These are phyloP conservation scores for Terfezia claveryi DNA, from an alignment of 495 filamentous ascomycete species.

Conservation along the genomic window DNA sequence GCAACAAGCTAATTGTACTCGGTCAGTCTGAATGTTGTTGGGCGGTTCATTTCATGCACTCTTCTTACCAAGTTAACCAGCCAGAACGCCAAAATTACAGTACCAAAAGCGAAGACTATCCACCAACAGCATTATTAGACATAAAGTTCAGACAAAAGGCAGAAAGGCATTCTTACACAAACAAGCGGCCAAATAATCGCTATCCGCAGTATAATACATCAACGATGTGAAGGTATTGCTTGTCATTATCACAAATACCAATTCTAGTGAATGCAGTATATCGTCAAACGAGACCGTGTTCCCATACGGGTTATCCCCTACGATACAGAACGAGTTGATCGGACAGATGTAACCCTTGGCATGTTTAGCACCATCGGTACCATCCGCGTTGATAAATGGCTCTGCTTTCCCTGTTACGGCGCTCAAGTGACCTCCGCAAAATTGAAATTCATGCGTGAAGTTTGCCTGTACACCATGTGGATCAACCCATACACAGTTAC, in stretches of 20 bases:
- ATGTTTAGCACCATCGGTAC: slow-evolving; percentile 23
- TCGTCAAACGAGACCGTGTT: slow-evolving; percentile 89
- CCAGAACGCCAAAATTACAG: slow-evolving; percentile 91
- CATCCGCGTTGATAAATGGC: slow-evolving; percentile 42
- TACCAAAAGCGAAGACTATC: slow-evolving; percentile 21
- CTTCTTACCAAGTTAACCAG: slow-evolving; percentile 53
- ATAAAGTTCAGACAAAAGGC: neutral
- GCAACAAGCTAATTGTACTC: slow-evolving; percentile 43
- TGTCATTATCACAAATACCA: slow-evolving; percentile 98
- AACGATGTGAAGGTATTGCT: slow-evolving; percentile 90
- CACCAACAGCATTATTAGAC: neutral
- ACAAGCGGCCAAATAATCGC: slow-evolving; percentile 68
- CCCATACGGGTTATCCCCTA: slow-evolving; percentile 58
- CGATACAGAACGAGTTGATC: slow-evolving; percentile 54
- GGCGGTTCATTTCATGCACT: neutral
- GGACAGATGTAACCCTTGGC: slow-evolving; percentile 90
- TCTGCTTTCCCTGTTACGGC: slow-evolving; percentile 30
- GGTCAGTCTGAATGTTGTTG: neutral
- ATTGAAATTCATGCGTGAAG: slow-evolving; percentile 38
- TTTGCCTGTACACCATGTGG: slow-evolving; percentile 18
- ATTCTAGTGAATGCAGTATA: slow-evolving; percentile 67
- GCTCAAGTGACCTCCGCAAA: slow-evolving; percentile 69
- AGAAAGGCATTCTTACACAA: slow-evolving; percentile 26
- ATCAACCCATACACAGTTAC: slow-evolving; percentile 67
- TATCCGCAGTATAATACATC: slow-evolving; percentile 78